Evolutionary conservation across 225 moss, liverwort and hornwort species (phyloP).

Genomic region (Straminergon stramineum): DNA sequence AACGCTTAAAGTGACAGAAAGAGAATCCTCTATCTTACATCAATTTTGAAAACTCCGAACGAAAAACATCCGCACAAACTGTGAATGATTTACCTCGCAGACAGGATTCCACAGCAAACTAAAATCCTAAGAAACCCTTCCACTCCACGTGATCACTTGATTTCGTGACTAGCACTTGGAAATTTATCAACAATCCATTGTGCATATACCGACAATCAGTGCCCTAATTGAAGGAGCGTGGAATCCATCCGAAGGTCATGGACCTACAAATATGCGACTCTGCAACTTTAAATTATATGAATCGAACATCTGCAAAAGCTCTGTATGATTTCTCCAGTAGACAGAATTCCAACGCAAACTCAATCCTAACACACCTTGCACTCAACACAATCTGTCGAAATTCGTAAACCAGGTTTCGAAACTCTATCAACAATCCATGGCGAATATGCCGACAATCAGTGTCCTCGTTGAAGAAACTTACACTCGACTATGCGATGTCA

Average conservation of each 20-base stretch:
- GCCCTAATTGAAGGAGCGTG: not conserved
- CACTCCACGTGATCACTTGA: not conserved
- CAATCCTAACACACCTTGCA: constrained; percentile 24
- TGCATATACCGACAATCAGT: not conserved
- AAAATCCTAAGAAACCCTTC: not conserved
- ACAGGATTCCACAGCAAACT: not conserved
- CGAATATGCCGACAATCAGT: not conserved
- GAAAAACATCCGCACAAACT: not conserved
- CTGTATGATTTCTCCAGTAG: not conserved
- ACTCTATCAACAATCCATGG: not conserved
- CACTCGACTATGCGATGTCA: not conserved
- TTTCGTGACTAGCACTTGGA: not conserved
- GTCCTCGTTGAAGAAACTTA: not conserved
- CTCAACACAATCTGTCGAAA: not conserved
- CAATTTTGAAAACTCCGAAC: not conserved
- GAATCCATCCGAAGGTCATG: not conserved
- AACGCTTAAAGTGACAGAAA: not conserved
- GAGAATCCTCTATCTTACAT: not conserved
- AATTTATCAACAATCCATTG: not conserved
- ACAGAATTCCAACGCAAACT: not conserved
- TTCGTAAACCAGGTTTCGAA: no score
- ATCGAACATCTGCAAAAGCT: not conserved
- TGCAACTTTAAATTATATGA: not conserved
- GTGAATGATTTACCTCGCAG: not conserved
- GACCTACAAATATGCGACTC: not conserved